Percentiles rank a stretch among this genome's conserved stretches.
These are phyloP conservation scores for Aureobasidium sp. DNA, from an alignment of 2,329 filamentous ascomycete genomes.

Conservation along the genomic window DNA sequence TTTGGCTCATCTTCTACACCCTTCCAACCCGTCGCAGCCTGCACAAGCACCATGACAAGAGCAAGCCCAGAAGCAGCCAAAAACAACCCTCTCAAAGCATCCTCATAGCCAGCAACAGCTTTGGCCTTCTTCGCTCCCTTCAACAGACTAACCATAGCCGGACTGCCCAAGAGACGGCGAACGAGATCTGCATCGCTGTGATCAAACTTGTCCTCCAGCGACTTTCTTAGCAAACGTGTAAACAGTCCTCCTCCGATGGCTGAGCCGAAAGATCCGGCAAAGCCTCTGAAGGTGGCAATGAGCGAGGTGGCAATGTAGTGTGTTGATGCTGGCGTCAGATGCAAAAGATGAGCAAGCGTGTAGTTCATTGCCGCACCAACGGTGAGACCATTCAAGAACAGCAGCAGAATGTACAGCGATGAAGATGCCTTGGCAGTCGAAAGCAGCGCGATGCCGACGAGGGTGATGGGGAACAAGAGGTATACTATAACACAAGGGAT, in stretches of 20 bases:
- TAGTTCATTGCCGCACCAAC: slow-evolving; percentile 73
- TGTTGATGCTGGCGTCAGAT: slow-evolving; percentile 58
- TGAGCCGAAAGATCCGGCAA: slow-evolving; percentile 73
- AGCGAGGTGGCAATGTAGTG: slow-evolving; percentile 73
- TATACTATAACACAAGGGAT: slow-evolving; percentile 44
- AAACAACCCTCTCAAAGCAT: slow-evolving; percentile 48
- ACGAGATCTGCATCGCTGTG: slow-evolving; percentile 41
- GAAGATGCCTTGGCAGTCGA: slow-evolving; percentile 48
- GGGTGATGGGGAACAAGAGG: slow-evolving; percentile 53
- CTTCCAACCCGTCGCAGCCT: slow-evolving; percentile 54
- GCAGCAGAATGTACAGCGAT: slow-evolving; percentile 49
- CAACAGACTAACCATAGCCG: slow-evolving; percentile 46
- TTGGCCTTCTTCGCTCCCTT: slow-evolving; percentile 44
- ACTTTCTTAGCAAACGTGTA: slow-evolving; percentile 50
- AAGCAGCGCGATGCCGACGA: slow-evolving; percentile 51
- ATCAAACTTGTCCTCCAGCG: slow-evolving; percentile 53
- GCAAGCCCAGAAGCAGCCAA: slow-evolving; percentile 45
- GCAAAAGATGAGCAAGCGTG: slow-evolving; percentile 70
- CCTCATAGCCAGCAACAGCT: slow-evolving; percentile 48
- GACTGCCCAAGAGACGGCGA: slow-evolving; percentile 51
- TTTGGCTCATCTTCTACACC: slow-evolving; percentile 24
- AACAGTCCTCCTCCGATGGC: slow-evolving; percentile 74
- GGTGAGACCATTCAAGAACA: slow-evolving; percentile 65
- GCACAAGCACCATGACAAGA: slow-evolving; percentile 43
- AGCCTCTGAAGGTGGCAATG: slow-evolving; percentile 71